phyloP scores from a whole-genome alignment of 306 rosid genomes.

The Cucurbita pepo region DNA sequence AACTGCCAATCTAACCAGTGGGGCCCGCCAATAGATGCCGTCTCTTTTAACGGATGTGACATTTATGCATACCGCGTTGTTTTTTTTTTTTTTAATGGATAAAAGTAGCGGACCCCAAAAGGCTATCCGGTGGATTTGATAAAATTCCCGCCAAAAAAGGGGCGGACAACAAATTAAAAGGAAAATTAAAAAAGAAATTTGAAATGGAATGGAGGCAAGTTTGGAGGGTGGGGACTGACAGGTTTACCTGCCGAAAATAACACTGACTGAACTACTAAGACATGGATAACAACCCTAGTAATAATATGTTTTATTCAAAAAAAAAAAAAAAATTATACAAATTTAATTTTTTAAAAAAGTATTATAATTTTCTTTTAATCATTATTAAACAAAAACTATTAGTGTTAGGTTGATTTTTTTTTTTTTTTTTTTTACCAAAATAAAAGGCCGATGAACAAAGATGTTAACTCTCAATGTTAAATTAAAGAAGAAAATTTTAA shows the following conservation, averaged over 20 bases:
- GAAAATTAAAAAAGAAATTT: neutral
- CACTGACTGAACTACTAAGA: neutral
- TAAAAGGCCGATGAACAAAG: too few relatives aligned
- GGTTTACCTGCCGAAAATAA: constrained; percentile 2
- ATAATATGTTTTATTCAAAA: neutral
- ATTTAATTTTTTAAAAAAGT: too few relatives aligned
- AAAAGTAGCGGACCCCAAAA: constrained; percentile 7
- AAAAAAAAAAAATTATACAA: too few relatives aligned
- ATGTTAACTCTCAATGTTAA: too few relatives aligned
- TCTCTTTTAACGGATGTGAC: constrained; percentile 4
- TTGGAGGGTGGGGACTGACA: neutral
- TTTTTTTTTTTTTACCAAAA: too few relatives aligned
- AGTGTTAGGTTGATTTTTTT: neutral
- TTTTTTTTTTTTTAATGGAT: neutral
- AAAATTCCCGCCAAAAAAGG: constrained; percentile 4
- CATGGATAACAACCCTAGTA: neutral
- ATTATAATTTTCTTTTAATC: too few relatives aligned
- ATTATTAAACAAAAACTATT: too few relatives aligned
- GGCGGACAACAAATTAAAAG: neutral
- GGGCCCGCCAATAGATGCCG: neutral
- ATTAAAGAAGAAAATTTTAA: too few relatives aligned
- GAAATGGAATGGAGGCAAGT: neutral
- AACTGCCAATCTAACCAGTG: neutral
- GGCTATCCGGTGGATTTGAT: constrained; percentile 1
- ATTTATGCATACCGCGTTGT: neutral